Conservation (phyloP, 1,139 yeast genomes). For the Geotrichum siamense region DNA sequence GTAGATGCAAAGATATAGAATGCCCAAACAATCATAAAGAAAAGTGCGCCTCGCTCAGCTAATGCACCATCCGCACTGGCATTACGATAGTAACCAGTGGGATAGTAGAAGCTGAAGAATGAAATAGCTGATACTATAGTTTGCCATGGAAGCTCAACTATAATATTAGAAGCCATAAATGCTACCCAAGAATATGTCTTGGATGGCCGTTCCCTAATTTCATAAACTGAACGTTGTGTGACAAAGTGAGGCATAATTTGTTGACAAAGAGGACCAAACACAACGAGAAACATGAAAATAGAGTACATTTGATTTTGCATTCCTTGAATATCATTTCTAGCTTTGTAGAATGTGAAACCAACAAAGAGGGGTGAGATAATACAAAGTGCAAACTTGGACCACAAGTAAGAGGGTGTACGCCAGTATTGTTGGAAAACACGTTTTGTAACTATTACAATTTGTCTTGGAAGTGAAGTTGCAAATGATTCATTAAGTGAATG, state of each 20-base stretch:
- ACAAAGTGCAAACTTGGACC: slow-evolving; percentile 55
- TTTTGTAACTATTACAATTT: slow-evolving; percentile 45
- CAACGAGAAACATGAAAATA: slow-evolving; percentile 58
- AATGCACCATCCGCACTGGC: slow-evolving; percentile 43
- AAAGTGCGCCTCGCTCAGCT: slow-evolving; percentile 57
- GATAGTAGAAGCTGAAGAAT: slow-evolving; percentile 74
- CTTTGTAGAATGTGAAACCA: slow-evolving; percentile 70
- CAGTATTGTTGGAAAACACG: slow-evolving; percentile 57
- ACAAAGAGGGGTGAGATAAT: slow-evolving; percentile 50
- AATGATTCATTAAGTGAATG: slow-evolving; percentile 20
- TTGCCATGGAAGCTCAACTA: slow-evolving; percentile 75
- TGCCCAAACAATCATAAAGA: slow-evolving; percentile 51
- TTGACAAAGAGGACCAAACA: slow-evolving; percentile 57
- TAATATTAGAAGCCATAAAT: slow-evolving; percentile 54
- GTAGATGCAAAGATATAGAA: slow-evolving; percentile 58
- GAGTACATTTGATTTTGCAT: slow-evolving; percentile 47
- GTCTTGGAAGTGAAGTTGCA: slow-evolving; percentile 43
- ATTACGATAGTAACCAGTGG: slow-evolving; percentile 48
- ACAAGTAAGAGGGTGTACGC: slow-evolving; percentile 69
- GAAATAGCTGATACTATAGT: slow-evolving; percentile 49
- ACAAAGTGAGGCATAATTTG: slow-evolving; percentile 71
- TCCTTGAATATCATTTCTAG: slow-evolving; percentile 48
- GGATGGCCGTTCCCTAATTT: slow-evolving; percentile 84
- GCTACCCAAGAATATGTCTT: slow-evolving; percentile 58
- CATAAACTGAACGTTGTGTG: slow-evolving; percentile 67